Evolutionary conservation across 1,139 yeast genomes (phyloP), one percentile per base, ranked within the genome.

Genomic region (Chernovozyma sophiae-reginae): DNA sequence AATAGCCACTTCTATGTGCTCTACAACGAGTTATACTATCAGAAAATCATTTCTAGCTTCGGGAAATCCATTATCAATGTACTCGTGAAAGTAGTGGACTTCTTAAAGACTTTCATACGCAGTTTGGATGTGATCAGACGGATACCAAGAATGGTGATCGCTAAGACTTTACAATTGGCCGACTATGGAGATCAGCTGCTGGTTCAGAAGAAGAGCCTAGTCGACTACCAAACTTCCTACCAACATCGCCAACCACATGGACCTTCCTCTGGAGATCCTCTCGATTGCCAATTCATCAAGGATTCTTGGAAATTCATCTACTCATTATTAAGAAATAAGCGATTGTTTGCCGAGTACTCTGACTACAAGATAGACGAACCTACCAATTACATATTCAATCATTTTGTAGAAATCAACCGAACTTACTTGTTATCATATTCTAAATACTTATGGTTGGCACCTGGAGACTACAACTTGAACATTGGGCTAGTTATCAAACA

Each of bases 221-320:
- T n/a, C n/a, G n/a, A n/a, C n/a, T n/a, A n/a, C n/a, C n/a, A n/a
- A n/a, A n/a, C n/a, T n/a, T n/a, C n/a, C n/a, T n/a, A n/a, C n/a
- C n/a, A n/a, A n/a, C n/a, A n/a, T n/a, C n/a, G n/a, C n/a, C n/a
- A n/a, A n/a, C n/a, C n/a, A n/a, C n/a, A n/a, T n/a, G 10, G 10
- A 7, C 8, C 6, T 6, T 20, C 10, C 10, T 7, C 6, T 20
- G n/a, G 56, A 53, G 30, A 29, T n/a, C 12, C 19, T 3, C 30
- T 52, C 2, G 37, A 43, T 38, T 53, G 59, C 27, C 48, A 51
- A 29, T 69, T 48, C 43, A 45, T 77, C 26, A 59, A 58, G 38
- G 80, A 79, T 58, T 71, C 82, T 1, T 78, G 84, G 83, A 66
- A 61, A 43, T 62, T 77, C 32, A 62, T 77, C 1, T 74, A 73